phyloP scores from a whole-genome alignment of 768 basidiomycete species.

The Imleria badia region DNA sequence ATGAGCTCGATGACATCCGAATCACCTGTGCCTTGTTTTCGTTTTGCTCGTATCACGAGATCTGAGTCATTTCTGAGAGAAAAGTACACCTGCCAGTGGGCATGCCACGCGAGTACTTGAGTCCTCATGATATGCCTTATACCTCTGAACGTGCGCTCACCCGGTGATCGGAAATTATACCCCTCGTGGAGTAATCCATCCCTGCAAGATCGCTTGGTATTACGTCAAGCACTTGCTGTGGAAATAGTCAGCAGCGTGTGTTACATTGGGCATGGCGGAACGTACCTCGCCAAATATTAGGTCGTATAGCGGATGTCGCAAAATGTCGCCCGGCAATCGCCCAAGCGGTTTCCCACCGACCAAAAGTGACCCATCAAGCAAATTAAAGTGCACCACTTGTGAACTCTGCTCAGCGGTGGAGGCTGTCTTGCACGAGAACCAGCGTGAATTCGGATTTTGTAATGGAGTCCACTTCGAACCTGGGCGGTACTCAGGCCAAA shows the following conservation, averaged over 20 bases:
- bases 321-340: conserved; percentile 20
- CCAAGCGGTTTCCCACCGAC: conserved; percentile 28
- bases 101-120: background rate
- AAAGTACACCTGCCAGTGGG: conserved; percentile 31
- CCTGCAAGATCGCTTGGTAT: conserved; percentile 20
- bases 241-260: background rate
- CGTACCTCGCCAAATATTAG: conserved; percentile 23
- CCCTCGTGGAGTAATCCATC: conserved; percentile 25
- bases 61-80: conserved; percentile 15
- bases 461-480: conserved; percentile 23
- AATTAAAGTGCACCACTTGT: conserved; percentile 22
- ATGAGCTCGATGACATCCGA: conserved; percentile 22
- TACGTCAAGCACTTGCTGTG: conserved; percentile 12
- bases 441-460: conserved; percentile 13
- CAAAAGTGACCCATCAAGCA: conserved; percentile 27
- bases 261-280: no score
- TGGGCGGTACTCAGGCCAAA: conserved; percentile 28
- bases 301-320: conserved; percentile 18
- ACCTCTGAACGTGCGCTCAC: conserved; percentile 1
- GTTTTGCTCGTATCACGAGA: conserved; percentile 23
- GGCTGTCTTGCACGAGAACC: conserved; percentile 24
- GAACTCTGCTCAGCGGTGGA: conserved; percentile 2
- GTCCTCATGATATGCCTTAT: background rate
- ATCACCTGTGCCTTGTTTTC: background rate
- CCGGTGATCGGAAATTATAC: conserved; percentile 17